Conservation (phyloP, 2,329 filamentous ascomycete species). For the Whalleya microplaca region DNA sequence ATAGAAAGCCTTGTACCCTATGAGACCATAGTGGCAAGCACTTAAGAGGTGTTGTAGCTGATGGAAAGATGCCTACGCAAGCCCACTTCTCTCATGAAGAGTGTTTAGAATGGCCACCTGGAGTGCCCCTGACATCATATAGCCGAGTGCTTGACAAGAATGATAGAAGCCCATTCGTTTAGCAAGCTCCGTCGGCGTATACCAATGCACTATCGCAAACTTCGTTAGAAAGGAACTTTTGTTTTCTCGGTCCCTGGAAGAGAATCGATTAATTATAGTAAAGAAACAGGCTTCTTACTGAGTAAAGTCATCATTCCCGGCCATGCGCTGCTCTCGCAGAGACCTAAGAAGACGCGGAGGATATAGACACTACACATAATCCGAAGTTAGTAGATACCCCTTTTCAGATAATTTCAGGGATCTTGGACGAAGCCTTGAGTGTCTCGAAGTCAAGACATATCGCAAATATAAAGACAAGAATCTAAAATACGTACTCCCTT, state of each 20-base stretch:
- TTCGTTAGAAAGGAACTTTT: constrained; percentile 12
- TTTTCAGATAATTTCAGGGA: no score
- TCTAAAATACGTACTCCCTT: no score
- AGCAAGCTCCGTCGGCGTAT: constrained; percentile 47
- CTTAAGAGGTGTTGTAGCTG: no score
- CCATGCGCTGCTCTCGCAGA: constrained; percentile 46
- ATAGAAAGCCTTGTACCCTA: no score
- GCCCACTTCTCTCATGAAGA: constrained; percentile 50
- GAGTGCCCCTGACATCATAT: constrained; percentile 57
- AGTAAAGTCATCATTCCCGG: constrained; percentile 49
- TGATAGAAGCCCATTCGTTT: constrained; percentile 60
- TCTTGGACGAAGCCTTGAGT: no score
- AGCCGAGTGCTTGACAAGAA: constrained; percentile 54
- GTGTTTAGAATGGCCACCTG: constrained; percentile 58
- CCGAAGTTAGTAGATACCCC: no score
- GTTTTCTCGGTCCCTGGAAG: neutral
- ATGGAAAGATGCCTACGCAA: constrained; percentile 33
- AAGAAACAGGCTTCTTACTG: constrained; percentile 30
- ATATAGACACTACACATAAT: no score
- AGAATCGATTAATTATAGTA: neutral
- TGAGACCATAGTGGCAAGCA: no score
- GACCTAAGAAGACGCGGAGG: constrained; percentile 44
- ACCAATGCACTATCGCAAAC: constrained; percentile 43
- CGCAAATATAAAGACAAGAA: no score
- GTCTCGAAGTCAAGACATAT: no score